Base-by-base conservation (phyloP, 768 basidiomycete species). In the Psilocybe cubensis region DNA sequence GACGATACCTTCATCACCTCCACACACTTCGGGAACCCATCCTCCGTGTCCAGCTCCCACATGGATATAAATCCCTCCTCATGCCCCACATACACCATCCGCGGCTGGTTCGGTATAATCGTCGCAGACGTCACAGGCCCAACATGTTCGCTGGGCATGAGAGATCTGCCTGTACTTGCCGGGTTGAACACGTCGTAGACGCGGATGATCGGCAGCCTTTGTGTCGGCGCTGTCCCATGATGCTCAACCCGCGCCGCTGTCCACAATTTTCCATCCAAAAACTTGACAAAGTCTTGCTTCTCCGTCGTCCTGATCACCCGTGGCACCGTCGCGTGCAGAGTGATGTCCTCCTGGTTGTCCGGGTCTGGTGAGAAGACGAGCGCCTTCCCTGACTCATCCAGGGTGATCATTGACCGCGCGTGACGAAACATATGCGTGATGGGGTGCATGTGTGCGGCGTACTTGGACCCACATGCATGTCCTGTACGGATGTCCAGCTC, bases 61-160 rank as follows among this genome's bases (percentile, higher is more conserved):
- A 96, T 76, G 1, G 88, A 89, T 60, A 98, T 79, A 66, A 81
- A 87, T 0, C 96, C 96, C 40, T 91, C 94, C 70, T 98, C 96
- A 64, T 99, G 96, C 0, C 91, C 94, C 29, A 99, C 76, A 64
- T 88, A 97, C 35, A 92, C 89, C 25, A 77, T 71, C 2, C 82
- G 78, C 0, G 87, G 87, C 18, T 83, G 77, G 1, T 86, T 82
- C 0, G 91, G 88, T 6, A 98, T 70, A 28, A 92, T 75, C 0
- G 94, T 85, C 0, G 89, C 93, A 29, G 87, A 85, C 0, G 91
- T 92, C 18, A 98, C 90, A 1, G 91, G 81, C 0, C 96, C 96
- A 4, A 91, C 83, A 52, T 86, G 83, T 41, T 91, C 89, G 0
- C 77, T 80, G 1, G 91, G 88, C 42, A 85, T 66, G 11, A 90